Base-by-base conservation (phyloP, 768 basidiomycete genomes). In the Podaxis mareebaensis region DNA sequence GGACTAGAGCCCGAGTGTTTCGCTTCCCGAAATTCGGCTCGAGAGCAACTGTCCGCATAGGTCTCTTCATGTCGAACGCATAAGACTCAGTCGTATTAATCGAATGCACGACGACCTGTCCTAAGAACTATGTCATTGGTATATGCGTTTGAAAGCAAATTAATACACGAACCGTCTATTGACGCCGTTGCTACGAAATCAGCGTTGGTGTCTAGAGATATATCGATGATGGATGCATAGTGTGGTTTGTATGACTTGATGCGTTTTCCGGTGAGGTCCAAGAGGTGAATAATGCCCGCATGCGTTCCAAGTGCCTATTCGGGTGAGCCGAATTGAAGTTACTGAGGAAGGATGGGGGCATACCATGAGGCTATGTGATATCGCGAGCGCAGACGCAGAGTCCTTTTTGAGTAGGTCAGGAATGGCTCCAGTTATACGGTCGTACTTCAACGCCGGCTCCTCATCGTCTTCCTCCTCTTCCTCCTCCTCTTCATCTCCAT, bases 171-270 rank as follows among this genome's bases (percentile, higher is more conserved):
- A 93, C 96, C 96, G 75, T 99, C 96, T 66, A 96, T 87, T 3
- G 94, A 95, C 0, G 96, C 91, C 6, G 94, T 95, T 1, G 90
- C 95, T 6, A 99, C 85, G 69, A 95, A 98, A 63, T 97, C 95
- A 36, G 86, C 89, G 0, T 90, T 91, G 59, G 81, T 78, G 72
- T 98, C 96, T 70, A 99, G 82, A 54, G 83, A 85, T 40, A 99
- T 88, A 71, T 95, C 95, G 62, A 87, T 85, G 60, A 99, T 81
- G 11, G 93, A 93, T 0, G 96, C 96, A 38, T 86, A 79, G 71
- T 99, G 97, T 1, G 92, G 93, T 70, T 94, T 90, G 75, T 89
- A 97, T 1, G 93, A 92, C 74, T 94, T 96, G 75, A 95, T 82
- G 49, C 91, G 86, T 60, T 87, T 84, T 3, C 96, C 96, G 28